Conservation (phyloP, 805 yeast genomes). For the Candida jianshihensis region DNA sequence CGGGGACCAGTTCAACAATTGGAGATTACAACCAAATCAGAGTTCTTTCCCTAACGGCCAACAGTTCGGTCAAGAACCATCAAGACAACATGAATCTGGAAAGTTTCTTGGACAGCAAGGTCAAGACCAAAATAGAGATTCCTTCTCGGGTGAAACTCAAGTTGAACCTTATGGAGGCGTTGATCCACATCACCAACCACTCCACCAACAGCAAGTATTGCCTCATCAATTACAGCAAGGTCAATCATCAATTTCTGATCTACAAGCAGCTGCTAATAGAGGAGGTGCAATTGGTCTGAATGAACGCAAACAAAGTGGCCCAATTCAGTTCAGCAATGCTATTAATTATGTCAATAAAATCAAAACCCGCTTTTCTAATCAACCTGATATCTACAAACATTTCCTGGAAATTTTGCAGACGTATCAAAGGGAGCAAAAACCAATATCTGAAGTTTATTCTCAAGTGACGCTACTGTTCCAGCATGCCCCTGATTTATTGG, state of each 20-base stretch:
- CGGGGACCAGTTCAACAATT: slow-evolving; percentile 5
- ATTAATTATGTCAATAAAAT: slow-evolving; percentile 94
- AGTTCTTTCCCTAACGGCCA: slow-evolving; percentile 1
- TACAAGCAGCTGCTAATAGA: slow-evolving; percentile 33
- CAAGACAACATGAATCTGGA: background rate
- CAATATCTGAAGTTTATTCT: slow-evolving; percentile 90
- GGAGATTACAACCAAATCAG: background rate
- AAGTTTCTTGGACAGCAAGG: background rate
- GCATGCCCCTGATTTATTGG: slow-evolving; percentile 89
- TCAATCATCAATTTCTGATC: slow-evolving; percentile 24
- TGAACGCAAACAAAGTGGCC: slow-evolving; percentile 36
- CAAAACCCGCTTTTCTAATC: slow-evolving; percentile 85
- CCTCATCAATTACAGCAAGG: slow-evolving; percentile 13
- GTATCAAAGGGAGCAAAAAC: slow-evolving; percentile 92
- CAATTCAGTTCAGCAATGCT: slow-evolving; percentile 95
- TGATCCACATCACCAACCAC: slow-evolving; percentile 21
- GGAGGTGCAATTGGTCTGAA: slow-evolving; percentile 3
- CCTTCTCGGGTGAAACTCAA: slow-evolving; percentile 2
- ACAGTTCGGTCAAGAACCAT: background rate
- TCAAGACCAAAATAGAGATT: slow-evolving; percentile 1
- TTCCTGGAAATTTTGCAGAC: slow-evolving; percentile 93
- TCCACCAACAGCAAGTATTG: slow-evolving; percentile 21
- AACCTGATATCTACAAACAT: slow-evolving; percentile 93
- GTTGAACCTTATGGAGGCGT: background rate
- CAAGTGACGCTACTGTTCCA: slow-evolving; percentile 86